Evolutionary conservation across 192 early-diverging fungal genomes (phyloP).

Genomic region (Backusella sp.): DNA sequence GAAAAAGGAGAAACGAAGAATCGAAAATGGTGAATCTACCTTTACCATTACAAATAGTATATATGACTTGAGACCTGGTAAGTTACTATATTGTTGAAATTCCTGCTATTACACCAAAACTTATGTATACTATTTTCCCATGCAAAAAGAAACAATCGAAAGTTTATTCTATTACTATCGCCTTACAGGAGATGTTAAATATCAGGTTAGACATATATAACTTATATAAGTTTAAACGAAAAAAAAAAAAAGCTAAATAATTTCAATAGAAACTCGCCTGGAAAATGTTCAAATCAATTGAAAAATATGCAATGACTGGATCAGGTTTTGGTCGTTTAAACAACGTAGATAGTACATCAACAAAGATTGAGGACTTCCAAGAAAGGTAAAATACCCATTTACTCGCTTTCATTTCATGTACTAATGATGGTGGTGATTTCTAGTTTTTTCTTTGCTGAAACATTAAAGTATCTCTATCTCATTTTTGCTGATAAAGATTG

Average conservation of each 20-base stretch:
- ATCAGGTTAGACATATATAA: conserved; percentile 34
- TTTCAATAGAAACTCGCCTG: conserved; percentile 52
- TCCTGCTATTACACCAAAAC: not conserved
- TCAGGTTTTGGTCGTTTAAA: conserved; percentile 18
- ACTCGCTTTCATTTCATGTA: not conserved
- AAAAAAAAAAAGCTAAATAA: not conserved
- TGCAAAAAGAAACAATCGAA: conserved; percentile 60
- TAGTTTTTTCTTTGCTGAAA: conserved; percentile 90
- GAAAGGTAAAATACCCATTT: conserved; percentile 20
- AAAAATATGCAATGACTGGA: conserved; percentile 7
- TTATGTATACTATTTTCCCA: not conserved
- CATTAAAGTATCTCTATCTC: conserved; percentile 91
- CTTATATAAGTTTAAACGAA: not conserved
- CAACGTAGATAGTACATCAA: conserved; percentile 10
- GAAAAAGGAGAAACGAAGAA: not conserved
- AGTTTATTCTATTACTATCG: conserved; percentile 71
- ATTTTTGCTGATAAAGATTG: conserved; percentile 66
- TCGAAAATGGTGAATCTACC: not conserved
- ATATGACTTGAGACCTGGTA: conserved; percentile 45
- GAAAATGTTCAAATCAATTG: conserved; percentile 41
- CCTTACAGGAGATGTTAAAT: conserved; percentile 61
- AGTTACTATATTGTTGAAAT: not conserved
- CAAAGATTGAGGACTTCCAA: conserved; percentile 11
- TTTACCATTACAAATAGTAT: conserved; percentile 29
- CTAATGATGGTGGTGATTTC: not conserved